Percentiles rank a stretch among this genome's conserved stretches.
phyloP scores from a whole-genome alignment of 495 filamentous ascomycete species.

The Darksidea phi region DNA sequence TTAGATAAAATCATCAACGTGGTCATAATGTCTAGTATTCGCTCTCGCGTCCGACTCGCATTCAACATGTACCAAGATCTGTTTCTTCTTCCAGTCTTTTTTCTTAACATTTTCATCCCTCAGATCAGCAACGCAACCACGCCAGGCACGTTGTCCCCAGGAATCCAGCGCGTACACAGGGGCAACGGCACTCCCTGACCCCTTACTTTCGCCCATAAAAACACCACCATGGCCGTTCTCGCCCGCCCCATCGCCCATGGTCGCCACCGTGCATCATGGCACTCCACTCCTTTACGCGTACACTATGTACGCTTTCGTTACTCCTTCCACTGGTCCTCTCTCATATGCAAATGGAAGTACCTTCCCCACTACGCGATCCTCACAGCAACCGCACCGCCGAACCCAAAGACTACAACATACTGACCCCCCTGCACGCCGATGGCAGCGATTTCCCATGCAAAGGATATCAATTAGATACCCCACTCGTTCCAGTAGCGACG shows the following conservation, averaged over 20 bases:
- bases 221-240: neutral
- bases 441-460: conserved; percentile 66
- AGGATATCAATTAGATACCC: conserved; percentile 57
- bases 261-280: conserved; percentile 12
- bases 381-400: conserved; percentile 47
- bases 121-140: no score
- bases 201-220: conserved; percentile 12
- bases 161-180: conserved; percentile 1
- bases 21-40: no score
- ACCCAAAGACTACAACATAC: conserved; percentile 58
- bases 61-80: no score
- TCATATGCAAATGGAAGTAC: conserved; percentile 61
- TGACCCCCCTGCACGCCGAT: conserved; percentile 50
- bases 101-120: no score
- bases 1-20: no score
- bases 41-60: no score
- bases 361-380: conserved; percentile 50
- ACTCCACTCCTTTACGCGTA: conserved; percentile 4
- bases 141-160: neutral
- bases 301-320: conserved; percentile 24
- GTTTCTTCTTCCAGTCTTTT: no score
- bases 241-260: conserved; percentile 4
- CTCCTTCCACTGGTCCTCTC: neutral
- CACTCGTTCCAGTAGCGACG: conserved; percentile 50
- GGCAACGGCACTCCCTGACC: conserved; percentile 1